Conservation (phyloP, 495 filamentous ascomycete species). For the Podospora anserina region DNA sequence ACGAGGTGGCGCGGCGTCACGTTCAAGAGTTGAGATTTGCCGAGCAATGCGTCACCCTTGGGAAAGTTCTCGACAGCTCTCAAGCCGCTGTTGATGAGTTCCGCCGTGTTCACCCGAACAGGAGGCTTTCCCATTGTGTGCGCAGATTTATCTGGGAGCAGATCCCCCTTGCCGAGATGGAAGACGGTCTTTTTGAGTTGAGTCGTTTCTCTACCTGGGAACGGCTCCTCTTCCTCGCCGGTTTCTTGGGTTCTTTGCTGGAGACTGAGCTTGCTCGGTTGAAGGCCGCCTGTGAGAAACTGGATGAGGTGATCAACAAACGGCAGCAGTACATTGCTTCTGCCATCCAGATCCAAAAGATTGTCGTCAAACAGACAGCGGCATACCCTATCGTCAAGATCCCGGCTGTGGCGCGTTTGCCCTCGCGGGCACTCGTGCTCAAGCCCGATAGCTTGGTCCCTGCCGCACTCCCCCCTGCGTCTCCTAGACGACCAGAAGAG, state of each 20-base stretch:
- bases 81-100: neutral
- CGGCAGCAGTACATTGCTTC: neutral
- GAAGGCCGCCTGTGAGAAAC: neutral
- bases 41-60: neutral
- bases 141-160: neutral
- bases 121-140: neutral
- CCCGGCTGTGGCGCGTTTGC: neutral
- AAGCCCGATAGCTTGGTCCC: neutral
- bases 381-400: neutral
- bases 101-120: neutral
- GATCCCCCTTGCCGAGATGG: neutral
- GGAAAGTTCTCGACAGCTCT: neutral
- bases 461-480: neutral
- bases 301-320: neutral
- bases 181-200: neutral
- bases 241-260: neutral
- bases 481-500: neutral
- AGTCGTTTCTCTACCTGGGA: neutral
- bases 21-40: neutral
- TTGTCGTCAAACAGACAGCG: neutral
- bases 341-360: neutral
- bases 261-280: neutral
- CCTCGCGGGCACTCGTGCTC: neutral
- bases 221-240: neutral
- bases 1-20: neutral